Evolutionary conservation across 2,329 filamentous ascomycete species (phyloP).

Genomic region (Dothistroma septosporum): DNA sequence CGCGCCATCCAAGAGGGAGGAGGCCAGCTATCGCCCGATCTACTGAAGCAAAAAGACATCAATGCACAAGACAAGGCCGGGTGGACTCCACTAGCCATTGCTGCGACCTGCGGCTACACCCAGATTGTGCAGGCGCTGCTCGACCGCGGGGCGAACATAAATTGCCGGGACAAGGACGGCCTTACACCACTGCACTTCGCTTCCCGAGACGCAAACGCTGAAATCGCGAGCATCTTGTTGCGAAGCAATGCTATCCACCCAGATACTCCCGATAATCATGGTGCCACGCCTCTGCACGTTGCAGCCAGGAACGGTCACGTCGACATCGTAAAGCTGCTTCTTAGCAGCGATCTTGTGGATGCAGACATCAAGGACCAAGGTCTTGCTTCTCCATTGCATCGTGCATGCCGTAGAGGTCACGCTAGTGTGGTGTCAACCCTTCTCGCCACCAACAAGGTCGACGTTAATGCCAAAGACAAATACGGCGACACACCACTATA

Average conservation of each 20-base stretch:
- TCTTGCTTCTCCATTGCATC: neutral
- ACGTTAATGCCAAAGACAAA: conserved; percentile 14
- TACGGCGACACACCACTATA: conserved; percentile 13
- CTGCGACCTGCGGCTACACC: neutral
- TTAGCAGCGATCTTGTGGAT: neutral
- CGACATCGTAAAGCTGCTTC: neutral
- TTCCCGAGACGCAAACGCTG: neutral
- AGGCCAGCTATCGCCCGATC: neutral
- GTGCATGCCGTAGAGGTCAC: neutral
- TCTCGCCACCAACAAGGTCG: neutral
- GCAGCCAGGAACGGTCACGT: neutral
- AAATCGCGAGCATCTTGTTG: neutral
- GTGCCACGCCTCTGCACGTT: neutral
- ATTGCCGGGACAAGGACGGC: neutral
- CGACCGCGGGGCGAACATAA: neutral
- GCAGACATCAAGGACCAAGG: neutral
- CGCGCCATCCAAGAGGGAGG: neutral
- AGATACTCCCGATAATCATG: neutral
- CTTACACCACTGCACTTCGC: neutral
- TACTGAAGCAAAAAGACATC: neutral
- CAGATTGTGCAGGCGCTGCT: neutral
- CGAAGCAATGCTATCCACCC: neutral
- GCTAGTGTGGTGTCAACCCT: neutral
- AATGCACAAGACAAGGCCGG: neutral
- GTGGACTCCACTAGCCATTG: neutral